phyloP scores from a whole-genome alignment of 2,329 filamentous ascomycete genomes.

The Aaosphaeria pasadenensis region DNA sequence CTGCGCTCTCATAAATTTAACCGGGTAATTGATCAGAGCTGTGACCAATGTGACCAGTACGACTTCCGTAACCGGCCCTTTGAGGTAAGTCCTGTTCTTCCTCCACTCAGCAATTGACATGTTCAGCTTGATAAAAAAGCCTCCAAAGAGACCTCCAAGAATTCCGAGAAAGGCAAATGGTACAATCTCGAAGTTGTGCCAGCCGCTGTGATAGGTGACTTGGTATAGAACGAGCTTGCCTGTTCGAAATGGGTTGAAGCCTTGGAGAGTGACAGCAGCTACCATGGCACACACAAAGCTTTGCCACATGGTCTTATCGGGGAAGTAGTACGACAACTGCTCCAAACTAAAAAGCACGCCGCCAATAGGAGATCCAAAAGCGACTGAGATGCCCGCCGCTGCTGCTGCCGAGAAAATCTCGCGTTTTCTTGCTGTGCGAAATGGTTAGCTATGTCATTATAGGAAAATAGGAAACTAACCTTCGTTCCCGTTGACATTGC shows the following conservation, averaged over 20 bases:
- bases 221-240: conserved; percentile 96
- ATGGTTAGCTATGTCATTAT: not conserved
- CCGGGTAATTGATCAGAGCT: conserved; percentile 89
- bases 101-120: conserved; percentile 83
- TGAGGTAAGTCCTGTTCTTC: conserved; percentile 64
- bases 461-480: conserved; percentile 46
- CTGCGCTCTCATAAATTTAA: conserved; percentile 93
- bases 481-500: conserved; percentile 80
- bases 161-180: conserved; percentile 86
- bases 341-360: conserved; percentile 94
- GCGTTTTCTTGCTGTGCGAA: conserved; percentile 71
- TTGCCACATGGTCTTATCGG: conserved; percentile 99
- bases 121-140: conserved; percentile 91
- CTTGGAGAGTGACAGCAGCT: conserved; percentile 90
- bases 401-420: conserved; percentile 91
- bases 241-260: conserved; percentile 89
- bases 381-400: conserved; percentile 87
- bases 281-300: conserved; percentile 99
- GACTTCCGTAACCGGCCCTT: conserved; percentile 75
- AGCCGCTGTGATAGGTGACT: conserved; percentile 85
- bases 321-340: conserved; percentile 96
- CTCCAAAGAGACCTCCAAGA: conserved; percentile 89
- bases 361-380: conserved; percentile 90
- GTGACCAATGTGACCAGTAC: conserved; percentile 75
- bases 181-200: conserved; percentile 91